Percentiles rank a stretch among this genome's conserved stretches.
Evolutionary conservation across 768 basidiomycete genomes (phyloP).

Genomic region (Tylopilus sp.): DNA sequence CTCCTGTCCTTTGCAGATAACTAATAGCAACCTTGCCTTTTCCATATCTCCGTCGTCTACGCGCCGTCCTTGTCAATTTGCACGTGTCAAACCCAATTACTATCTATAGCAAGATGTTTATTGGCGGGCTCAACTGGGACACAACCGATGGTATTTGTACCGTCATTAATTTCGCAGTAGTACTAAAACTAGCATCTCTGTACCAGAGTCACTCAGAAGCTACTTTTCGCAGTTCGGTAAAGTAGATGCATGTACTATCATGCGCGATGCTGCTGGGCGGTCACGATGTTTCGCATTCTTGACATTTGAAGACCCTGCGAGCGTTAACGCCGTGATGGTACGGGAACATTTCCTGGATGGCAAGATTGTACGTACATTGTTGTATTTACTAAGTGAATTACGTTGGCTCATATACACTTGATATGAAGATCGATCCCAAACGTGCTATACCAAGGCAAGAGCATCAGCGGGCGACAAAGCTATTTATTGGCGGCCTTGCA

Average conservation of each 20-base stretch:
- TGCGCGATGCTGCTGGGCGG: conserved; percentile 93
- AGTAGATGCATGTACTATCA: conserved; percentile 97
- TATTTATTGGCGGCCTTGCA: conserved; percentile 94
- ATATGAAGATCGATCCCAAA: conserved; percentile 93
- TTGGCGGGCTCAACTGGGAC: conserved; percentile 99
- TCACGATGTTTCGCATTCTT: conserved; percentile 98
- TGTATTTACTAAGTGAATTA: conserved; percentile 11
- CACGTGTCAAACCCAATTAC: conserved; percentile 23
- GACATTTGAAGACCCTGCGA: conserved; percentile 90
- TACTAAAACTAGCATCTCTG: conserved; percentile 36
- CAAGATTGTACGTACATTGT: conserved; percentile 76
- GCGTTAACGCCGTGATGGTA: conserved; percentile 95
- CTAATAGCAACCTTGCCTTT: conserved; percentile 70
- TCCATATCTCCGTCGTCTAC: conserved; percentile 31
- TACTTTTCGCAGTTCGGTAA: conserved; percentile 97
- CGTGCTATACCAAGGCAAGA: conserved; percentile 96
- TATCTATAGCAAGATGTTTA: conserved; percentile 96
- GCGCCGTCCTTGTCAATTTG: conserved; percentile 23
- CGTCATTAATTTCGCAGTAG: conserved; percentile 43
- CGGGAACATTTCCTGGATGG: conserved; percentile 94
- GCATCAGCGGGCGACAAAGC: conserved; percentile 87
- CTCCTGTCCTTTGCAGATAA: conserved; percentile 66
- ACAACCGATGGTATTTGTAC: conserved; percentile 89
- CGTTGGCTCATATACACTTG: conserved; percentile 21
- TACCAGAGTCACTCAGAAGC: conserved; percentile 67